Conservation (phyloP, 2,329 filamentous ascomycete genomes). For the Fusarium sp. region DNA sequence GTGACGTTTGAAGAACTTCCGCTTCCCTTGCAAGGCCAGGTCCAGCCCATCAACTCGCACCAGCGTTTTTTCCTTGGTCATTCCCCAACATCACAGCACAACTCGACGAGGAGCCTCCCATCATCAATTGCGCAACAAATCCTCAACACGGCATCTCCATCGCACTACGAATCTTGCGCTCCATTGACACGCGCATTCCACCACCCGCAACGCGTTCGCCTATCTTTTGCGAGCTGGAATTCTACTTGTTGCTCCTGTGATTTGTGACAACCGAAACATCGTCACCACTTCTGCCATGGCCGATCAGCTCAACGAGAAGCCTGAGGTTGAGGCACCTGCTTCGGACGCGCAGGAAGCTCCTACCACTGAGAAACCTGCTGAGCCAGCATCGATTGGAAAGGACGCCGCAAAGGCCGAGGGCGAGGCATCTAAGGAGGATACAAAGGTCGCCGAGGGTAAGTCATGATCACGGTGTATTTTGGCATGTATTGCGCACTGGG, state of each 20-base stretch:
- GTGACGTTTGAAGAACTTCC: constrained; percentile 52
- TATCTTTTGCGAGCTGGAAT: constrained; percentile 40
- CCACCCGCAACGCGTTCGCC: constrained; percentile 50
- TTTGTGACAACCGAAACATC: constrained; percentile 40
- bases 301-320: constrained; percentile 55
- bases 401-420: constrained; percentile 43
- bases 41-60: constrained; percentile 50
- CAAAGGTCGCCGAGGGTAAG: constrained; percentile 53
- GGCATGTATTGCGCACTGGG: constrained; percentile 19
- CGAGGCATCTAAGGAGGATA: constrained; percentile 48
- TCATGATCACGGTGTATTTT: constrained; percentile 18
- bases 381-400: constrained; percentile 43
- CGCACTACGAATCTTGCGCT: constrained; percentile 50
- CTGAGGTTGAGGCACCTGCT: constrained; percentile 52
- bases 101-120: constrained; percentile 51
- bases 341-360: constrained; percentile 51
- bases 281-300: constrained; percentile 53
- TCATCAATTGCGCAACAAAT: constrained; percentile 53
- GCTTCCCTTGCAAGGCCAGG: constrained; percentile 38
- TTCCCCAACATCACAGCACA: constrained; percentile 52
- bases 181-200: constrained; percentile 50
- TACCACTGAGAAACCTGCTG: constrained; percentile 42
- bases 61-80: constrained; percentile 55
- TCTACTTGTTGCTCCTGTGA: constrained; percentile 36
- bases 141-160: constrained; percentile 48